These are phyloP conservation scores for Pseudohalonectria lignicola DNA, from an alignment of 2,329 filamentous ascomycete genomes.

Conservation along the genomic window DNA sequence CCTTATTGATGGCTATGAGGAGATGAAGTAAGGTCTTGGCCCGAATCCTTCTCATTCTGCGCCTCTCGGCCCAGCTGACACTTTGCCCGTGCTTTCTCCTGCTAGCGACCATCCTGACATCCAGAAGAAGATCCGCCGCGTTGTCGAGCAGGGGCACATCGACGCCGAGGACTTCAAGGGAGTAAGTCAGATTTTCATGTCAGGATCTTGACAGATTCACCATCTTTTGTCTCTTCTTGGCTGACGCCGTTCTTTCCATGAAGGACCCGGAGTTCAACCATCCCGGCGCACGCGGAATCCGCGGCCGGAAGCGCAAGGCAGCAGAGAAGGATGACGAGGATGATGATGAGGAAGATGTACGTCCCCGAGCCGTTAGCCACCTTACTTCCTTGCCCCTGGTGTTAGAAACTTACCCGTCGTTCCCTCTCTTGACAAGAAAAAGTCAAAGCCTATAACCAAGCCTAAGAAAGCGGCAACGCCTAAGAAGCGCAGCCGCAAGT, in stretches of 20 bases:
- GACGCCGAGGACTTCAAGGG: slow-evolving; percentile 81
- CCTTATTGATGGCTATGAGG: slow-evolving; percentile 70
- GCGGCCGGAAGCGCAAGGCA: slow-evolving; percentile 23
- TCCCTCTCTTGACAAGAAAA: slow-evolving; percentile 9
- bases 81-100: too few species aligned
- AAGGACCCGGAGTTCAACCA: slow-evolving; percentile 68
- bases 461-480: slow-evolving; percentile 17
- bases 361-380: neutral
- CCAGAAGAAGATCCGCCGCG: slow-evolving; percentile 63
- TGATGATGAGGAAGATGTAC: slow-evolving; percentile 13
- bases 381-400: neutral
- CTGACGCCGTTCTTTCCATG: slow-evolving; percentile 1
- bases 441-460: slow-evolving; percentile 12
- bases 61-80: neutral
- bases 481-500: slow-evolving; percentile 25
- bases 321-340: slow-evolving; percentile 14
- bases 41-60: too few species aligned
- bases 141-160: slow-evolving; percentile 68
- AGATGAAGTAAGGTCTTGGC: slow-evolving; percentile 42
- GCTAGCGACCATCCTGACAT: slow-evolving; percentile 40
- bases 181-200: slow-evolving; percentile 38
- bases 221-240: neutral
- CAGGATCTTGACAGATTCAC: slow-evolving; percentile 3
- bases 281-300: slow-evolving; percentile 55
- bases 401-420: slow-evolving; percentile 1